Conservation (phyloP, 177 flowering plant species). For the Telopea speciosissima region DNA sequence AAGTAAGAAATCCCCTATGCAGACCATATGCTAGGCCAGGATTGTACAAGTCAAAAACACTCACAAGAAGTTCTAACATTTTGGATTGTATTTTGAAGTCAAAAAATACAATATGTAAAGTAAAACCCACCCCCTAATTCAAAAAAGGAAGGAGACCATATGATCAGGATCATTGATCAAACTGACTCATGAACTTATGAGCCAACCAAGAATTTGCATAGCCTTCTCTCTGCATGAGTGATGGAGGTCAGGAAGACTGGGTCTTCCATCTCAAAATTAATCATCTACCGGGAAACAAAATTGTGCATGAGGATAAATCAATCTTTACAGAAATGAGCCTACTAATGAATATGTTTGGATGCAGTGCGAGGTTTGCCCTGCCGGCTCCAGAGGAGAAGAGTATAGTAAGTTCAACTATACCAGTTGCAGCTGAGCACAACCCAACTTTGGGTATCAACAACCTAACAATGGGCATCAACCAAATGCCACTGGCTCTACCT, state of each 20-base stretch:
- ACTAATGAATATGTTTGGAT: conserved; percentile 17
- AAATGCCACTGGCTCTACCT: conserved; percentile 17
- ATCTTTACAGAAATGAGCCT: conserved; percentile 1
- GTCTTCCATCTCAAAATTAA: not conserved
- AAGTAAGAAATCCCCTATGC: no score
- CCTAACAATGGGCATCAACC: conserved; percentile 12
- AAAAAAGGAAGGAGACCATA: no score
- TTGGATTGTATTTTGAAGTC: not conserved
- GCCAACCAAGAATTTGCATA: no score
- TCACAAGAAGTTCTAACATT: no score
- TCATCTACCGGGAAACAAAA: not conserved
- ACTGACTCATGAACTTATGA: not conserved
- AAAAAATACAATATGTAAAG: not conserved
- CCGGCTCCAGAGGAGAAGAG: conserved; percentile 84
- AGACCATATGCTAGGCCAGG: no score
- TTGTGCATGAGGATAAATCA: not conserved
- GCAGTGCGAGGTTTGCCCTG: conserved; percentile 91
- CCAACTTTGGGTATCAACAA: conserved; percentile 11
- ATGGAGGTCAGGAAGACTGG: not conserved
- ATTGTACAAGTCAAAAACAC: no score
- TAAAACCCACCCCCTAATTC: not conserved
- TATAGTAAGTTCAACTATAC: conserved; percentile 33
- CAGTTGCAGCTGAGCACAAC: conserved; percentile 15
- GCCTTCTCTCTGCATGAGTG: not conserved
- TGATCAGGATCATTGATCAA: not conserved